Evolutionary conservation across 2,329 filamentous ascomycete genomes (phyloP), one percentile per base, ranked within the genome.

Genomic region (Fusarium sp.): DNA sequence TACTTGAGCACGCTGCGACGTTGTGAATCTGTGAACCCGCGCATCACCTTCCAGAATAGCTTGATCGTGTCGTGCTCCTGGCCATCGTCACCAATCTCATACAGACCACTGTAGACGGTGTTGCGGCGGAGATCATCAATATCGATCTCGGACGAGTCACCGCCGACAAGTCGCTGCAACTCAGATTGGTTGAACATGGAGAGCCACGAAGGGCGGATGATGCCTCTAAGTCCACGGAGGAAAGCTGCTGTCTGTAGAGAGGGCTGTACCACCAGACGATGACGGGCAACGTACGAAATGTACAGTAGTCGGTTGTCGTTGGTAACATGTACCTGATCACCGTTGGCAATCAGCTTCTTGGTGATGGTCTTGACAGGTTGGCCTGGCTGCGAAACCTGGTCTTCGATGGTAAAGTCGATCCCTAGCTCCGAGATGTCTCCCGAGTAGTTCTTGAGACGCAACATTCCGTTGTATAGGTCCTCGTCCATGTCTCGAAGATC

Each of bases 131-230:
- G 88, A 81, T 99, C 97, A 32, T 93, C 91, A 39, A 99, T 89
- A 79, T 98, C 93, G 68, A 99, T 97, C 71, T 94, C 92, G 11
- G 92, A 92, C 32, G 92, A 92, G 77, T 97, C 95, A 50, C 97
- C 97, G 63, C 95, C 94, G 18, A 99, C 93, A 7, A 99, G 91
- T 2, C 94, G 97, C 84, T 98, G 97, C 6, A 99, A 89, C 82
- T 99, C 97, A 4, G 91, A 91, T 82, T 98, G 96, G 82, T 99
- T 99, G 87, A 99, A 99, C 97, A 99, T 98, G 78, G 93, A 95
- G 6, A 99, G 89, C 97, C 97, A 99, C 5, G 91, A 91, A 0
- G 96, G 95, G 68, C 95, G 93, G 74, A 99, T 97, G 80, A 99
- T 97, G 74, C 92, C 88, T 25, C 93, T 91, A 1, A 99, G 90